Conservation (phyloP, 306 rosid species). For the Quercus agrifolia region DNA sequence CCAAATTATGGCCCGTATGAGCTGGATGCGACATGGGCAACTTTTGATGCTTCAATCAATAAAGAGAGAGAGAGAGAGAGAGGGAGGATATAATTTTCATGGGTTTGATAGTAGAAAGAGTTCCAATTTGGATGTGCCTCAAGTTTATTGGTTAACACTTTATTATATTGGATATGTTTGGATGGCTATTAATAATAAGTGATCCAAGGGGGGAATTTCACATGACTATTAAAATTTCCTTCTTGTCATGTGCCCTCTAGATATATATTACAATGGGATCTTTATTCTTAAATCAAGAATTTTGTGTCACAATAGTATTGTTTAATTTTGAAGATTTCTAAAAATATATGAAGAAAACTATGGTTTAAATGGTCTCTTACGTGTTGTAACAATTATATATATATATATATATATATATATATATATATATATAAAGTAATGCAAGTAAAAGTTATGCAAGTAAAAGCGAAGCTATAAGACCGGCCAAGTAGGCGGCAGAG, state of each 20-base stretch:
- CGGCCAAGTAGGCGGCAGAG: no score
- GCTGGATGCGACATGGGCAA: constrained; percentile 34
- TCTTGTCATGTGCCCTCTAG: neutral
- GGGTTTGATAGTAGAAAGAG: neutral
- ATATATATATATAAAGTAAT: no score
- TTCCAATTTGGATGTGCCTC: constrained; percentile 21
- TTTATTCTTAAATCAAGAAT: no score
- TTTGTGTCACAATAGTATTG: no score
- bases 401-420: no score
- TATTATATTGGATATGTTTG: constrained; percentile 17
- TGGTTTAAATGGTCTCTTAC: no score
- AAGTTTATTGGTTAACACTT: constrained; percentile 15
- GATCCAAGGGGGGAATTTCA: constrained; percentile 29
- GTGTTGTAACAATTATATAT: no score
- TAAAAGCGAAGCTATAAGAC: no score
- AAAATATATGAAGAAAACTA: no score
- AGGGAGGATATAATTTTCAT: neutral
- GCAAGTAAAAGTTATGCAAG: no score
- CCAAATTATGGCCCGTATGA: constrained; percentile 20
- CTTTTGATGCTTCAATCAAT: neutral
- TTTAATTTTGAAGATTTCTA: no score
- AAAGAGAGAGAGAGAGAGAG: neutral
- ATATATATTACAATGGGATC: no score
- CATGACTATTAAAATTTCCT: constrained; percentile 12
- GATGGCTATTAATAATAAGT: constrained; percentile 22